Percentiles rank a stretch among this genome's conserved stretches.
Conservation (phyloP, 2,329 filamentous ascomycete genomes). For the Aspergillaceae sp. region DNA sequence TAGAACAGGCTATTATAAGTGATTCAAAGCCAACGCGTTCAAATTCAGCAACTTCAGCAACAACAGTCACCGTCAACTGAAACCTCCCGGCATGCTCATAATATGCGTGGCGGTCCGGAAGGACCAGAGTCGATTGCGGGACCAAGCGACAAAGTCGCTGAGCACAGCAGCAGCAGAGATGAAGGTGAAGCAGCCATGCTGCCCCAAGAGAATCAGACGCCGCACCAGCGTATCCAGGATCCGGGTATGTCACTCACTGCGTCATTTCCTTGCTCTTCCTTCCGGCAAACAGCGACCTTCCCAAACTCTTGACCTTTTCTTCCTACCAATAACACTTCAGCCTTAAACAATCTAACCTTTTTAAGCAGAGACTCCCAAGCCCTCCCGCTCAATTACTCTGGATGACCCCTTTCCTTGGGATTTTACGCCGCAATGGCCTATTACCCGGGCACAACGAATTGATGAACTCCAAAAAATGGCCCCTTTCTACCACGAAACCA, state of each 20-base stretch:
- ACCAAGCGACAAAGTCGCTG: slow-evolving; percentile 7
- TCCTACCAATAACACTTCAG: no score
- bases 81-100: slow-evolving; percentile 16
- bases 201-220: slow-evolving; percentile 41
- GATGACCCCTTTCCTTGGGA: no score
- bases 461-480: no score
- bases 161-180: slow-evolving; percentile 33
- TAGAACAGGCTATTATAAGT: slow-evolving; percentile 43
- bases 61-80: slow-evolving; percentile 21
- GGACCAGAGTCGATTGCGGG: slow-evolving; percentile 8
- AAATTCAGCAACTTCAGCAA: slow-evolving; percentile 34
- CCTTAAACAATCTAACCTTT: no score
- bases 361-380: no score
- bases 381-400: no score
- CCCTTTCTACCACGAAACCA: no score
- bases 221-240: slow-evolving; percentile 40
- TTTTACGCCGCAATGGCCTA: no score
- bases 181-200: slow-evolving; percentile 41
- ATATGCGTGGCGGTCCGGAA: slow-evolving; percentile 13
- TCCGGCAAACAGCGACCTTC: no score
- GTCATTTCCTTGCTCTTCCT: no score
- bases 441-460: no score
- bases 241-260: slow-evolving; percentile 26
- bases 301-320: no score
- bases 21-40: slow-evolving; percentile 41